Conservation (phyloP, 768 basidiomycete genomes). For the Favolaschia claudopus region DNA sequence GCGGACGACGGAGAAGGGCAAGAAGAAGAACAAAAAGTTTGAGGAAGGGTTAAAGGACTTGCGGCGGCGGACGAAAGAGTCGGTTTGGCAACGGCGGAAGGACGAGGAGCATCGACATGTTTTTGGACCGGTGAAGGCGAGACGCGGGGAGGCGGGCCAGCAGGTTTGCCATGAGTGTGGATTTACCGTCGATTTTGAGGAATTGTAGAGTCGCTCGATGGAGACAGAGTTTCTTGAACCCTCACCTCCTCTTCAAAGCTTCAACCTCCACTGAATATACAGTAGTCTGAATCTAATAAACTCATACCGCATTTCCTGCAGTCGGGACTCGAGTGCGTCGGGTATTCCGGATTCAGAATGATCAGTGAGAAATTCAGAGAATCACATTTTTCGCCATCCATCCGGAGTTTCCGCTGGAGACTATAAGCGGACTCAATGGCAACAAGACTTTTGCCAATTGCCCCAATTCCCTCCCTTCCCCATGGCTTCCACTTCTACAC, state of each 20-base stretch:
- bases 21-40: conserved; percentile 94
- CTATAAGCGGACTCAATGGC: no score
- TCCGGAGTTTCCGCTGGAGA: no score
- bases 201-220: conserved; percentile 54
- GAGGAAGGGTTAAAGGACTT: conserved; percentile 89
- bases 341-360: no score
- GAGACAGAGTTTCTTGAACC: not conserved
- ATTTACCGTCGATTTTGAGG: conserved; percentile 90
- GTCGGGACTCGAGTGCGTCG: no score
- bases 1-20: conserved; percentile 82
- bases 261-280: no score
- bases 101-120: conserved; percentile 90
- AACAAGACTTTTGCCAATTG: no score
- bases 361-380: no score
- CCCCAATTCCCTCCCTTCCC: not conserved
- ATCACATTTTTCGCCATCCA: no score
- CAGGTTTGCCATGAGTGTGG: conserved; percentile 92
- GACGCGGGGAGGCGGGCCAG: conserved; percentile 60
- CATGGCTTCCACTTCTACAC: conserved; percentile 6
- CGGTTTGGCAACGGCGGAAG: conserved; percentile 86
- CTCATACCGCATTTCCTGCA: no score
- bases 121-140: conserved; percentile 68
- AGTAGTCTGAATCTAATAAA: no score
- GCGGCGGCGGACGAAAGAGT: conserved; percentile 84
- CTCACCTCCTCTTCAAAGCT: no score